Evolutionary conservation across 495 filamentous ascomycete genomes (phyloP), one percentile per base, ranked within the genome.

Genomic region (Penicillium taxi): DNA sequence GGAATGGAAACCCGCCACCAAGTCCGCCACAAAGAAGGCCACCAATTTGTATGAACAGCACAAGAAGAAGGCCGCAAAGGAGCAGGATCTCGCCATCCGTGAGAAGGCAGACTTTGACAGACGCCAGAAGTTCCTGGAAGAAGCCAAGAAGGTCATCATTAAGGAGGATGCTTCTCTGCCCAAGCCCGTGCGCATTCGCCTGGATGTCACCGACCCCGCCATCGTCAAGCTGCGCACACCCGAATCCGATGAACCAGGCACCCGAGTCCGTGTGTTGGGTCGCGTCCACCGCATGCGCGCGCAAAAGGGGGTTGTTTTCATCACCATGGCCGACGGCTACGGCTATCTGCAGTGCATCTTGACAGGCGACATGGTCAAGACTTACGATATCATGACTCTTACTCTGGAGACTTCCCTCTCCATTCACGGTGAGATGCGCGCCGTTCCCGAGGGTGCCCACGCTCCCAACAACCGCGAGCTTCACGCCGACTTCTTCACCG

Each of bases 401-500:
- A 89, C 88, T 19, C 77, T 82, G 37, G 93, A 90, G 59, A 94
- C 89, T 14, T 87, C 87, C 21, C 78, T 99, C 42, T 78, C 81
- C 39, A 71, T 98, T 17, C 81, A 79, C 47, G 91, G 91, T 46
- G 85, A 95, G 69, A 82, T 99, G 79, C 77, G 74, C 52, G 78
- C 82, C 40, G 80, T 96, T 7, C 91, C 82, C 2, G 70, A 73
- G 18, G 86, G 82, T 44, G 75, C 82, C 44, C 75, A 81, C 33
- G 93, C 93, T 4, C 86, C 86, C 30, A 80, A 86, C 59, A 67
- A 81, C 72, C 85, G 94, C 34, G 91, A 99, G 61, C 72, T 99
- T 29, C 87, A 94, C 45, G 93, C 84, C 39, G 91, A 99, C 57
- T 96, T 84, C 68, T 96, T 80, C 68, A 78, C 80, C 58, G 75